Percentiles rank a stretch among this genome's conserved stretches.
phyloP scores from a whole-genome alignment of 2,329 filamentous ascomycete genomes.

The Cylindrodendrum hubeiense region DNA sequence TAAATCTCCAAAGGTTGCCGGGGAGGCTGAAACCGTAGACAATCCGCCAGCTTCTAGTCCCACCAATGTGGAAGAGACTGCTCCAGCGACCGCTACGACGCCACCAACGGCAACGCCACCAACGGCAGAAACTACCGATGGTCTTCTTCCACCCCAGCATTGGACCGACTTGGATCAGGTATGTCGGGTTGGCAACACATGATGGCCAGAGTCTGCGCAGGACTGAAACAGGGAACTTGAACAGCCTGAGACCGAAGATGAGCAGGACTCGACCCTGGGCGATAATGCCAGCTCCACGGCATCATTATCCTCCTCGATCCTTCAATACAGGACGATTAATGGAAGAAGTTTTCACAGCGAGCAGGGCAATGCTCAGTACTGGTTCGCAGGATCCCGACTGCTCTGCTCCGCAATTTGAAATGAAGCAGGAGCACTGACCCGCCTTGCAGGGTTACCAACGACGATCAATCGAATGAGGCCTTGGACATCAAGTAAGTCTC shows the following conservation, averaged over 20 bases:
- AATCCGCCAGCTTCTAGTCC: neutral
- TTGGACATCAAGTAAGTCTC: conserved; percentile 17
- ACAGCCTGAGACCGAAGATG: neutral
- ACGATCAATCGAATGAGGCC: conserved; percentile 15
- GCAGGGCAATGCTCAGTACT: conserved; percentile 5
- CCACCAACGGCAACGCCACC: no score
- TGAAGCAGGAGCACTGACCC: neutral
- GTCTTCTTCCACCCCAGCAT: neutral
- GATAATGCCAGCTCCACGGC: neutral
- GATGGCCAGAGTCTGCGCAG: neutral
- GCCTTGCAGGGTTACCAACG: conserved; percentile 4
- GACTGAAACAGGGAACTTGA: neutral
- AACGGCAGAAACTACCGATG: neutral
- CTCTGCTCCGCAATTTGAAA: neutral
- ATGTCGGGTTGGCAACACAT: neutral
- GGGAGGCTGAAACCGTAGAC: neutral
- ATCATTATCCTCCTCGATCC: neutral
- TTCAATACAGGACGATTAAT: neutral
- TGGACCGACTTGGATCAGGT: neutral
- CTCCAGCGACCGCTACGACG: no score
- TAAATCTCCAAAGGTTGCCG: neutral
- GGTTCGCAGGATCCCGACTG: neutral
- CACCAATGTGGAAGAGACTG: neutral
- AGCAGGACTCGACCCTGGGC: neutral
- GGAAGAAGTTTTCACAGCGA: neutral